Base-by-base conservation (phyloP, 2,329 filamentous ascomycete genomes). In the Alternaria gaisen region DNA sequence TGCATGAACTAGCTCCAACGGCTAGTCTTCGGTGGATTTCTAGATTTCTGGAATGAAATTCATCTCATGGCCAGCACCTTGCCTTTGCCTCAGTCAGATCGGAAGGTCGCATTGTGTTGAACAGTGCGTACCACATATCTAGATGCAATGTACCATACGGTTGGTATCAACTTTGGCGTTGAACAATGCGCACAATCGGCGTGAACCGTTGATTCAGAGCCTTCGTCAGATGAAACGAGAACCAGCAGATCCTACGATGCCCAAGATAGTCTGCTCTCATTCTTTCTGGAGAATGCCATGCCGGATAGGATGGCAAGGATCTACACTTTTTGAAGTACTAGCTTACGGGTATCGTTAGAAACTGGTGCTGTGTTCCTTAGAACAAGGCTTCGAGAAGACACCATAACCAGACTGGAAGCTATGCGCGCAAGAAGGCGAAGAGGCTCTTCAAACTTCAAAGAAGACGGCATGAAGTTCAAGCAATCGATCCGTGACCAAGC, bases 201-300 rank as follows among this genome's bases (percentile, higher is more conserved):
- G 5, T 26, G 46, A 50, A 26, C 46, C 46, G 22, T 50, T 50
- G 46, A 34, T 38, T 50, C 46, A 50, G 14, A 24, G 40, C 20
- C 18, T 11, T 50, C 46, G 46, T 38, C 32, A 50, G 20, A 36
- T 50, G 46, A 50, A 50, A 50, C 46, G 46, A 14, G 10, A 36
- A 38, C 34, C 30, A 50, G 46, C 20, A 34, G 32, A 50, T 36
- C 20, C 20, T 16, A 36, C 4, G 46, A 8, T 42, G 20, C 32
- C 20, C 4, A 50, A 50, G 20, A 22, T n/a, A 50, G 32, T 20
- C 20, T 34, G 30, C 34, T 50, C 46, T 11, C 4, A n/a, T 50
- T 50, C 18, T 50, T 36, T 50, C 40, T 24, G 46, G 46, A 34
- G 24, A 6, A 26, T 14, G 14, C 14, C 32, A 26, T 36, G 46